phyloP scores from a whole-genome alignment of 768 basidiomycete species.

The Calvatia gigantea region DNA sequence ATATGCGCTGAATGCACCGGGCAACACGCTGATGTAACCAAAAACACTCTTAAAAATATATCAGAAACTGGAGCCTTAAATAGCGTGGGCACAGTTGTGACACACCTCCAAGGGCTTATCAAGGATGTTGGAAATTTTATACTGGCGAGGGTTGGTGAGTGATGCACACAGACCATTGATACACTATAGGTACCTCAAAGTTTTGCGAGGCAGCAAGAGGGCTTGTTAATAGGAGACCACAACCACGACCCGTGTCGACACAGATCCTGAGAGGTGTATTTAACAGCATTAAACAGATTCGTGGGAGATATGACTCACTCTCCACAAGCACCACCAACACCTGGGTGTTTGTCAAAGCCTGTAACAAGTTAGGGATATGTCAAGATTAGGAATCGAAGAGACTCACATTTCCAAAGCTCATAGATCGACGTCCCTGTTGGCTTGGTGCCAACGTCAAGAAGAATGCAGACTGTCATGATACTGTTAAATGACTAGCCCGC shows the following conservation, averaged over 20 bases:
- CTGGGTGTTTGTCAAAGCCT: constrained; percentile 76
- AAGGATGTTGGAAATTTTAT: constrained; percentile 95
- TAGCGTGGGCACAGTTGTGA: constrained; percentile 2
- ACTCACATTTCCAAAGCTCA: constrained; percentile 88
- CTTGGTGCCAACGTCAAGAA: constrained; percentile 95
- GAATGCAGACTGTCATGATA: constrained; percentile 63
- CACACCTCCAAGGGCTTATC: constrained; percentile 91
- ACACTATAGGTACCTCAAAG: constrained; percentile 60
- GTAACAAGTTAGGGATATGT: constrained; percentile 22
- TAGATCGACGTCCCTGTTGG: constrained; percentile 94
- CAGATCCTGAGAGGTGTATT: constrained; percentile 52
- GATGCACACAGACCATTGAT: neutral
- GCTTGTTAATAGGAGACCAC: constrained; percentile 65
- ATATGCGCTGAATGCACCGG: constrained; percentile 91
- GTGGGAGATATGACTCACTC: constrained; percentile 47
- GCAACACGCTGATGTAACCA: constrained; percentile 84
- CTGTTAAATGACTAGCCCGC: constrained; percentile 2
- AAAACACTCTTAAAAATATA: constrained; percentile 60
- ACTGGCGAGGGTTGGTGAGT: constrained; percentile 36
- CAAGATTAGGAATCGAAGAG: constrained; percentile 7
- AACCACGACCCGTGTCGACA: constrained; percentile 75
- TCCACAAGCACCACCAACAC: constrained; percentile 94
- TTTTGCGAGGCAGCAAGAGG: constrained; percentile 93
- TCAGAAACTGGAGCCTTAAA: neutral
- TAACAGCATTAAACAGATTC: constrained; percentile 1